Evolutionary conservation across 2,329 filamentous ascomycete species (phyloP), one percentile per base, ranked within the genome.

Genomic region (Apiospora phragmitis): DNA sequence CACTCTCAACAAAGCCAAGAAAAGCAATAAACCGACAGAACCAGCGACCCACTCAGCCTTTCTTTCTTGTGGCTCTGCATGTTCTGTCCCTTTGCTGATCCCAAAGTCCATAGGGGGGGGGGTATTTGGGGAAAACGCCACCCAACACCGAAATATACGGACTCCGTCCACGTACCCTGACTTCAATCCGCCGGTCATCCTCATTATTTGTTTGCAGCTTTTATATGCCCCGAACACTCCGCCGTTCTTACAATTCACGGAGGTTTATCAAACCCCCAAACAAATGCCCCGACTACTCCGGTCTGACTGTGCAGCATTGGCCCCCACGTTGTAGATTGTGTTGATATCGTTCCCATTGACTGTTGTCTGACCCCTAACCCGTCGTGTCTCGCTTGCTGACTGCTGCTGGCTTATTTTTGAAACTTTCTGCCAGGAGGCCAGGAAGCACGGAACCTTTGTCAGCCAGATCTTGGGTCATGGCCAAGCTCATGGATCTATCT

Each of bases 1-100:
- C 55, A 38, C 38, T 62, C 55, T 62, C 55, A 62, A 62, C 55
- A 62, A 62, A 62, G 55, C 55, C 55, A 62, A 62, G 55, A 62
- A 62, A 38, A 35, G 32, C 32, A 32, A 62, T 62, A 62, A 35
- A n/a, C 32, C 55, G 55, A 62, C 14, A 32, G 55, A 38, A 62
- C 32, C 55, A 62, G 18, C 4, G 55, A 6, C 55, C 55, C 55
- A 38, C 29, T 16, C 55, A 21, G 29, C 29, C 51, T 21, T 21
- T 59, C 18, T 9, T 47, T 59, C 18, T 9, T 47, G 29, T 59
- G 18, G 51, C 51, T 35, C 51, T n/a, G n/a, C n/a, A n/a, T n/a
- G n/a, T n/a, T 12, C 38, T 1, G 38, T 41, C 38, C 38, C 38
- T 41, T n/a, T 59, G 51, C 49, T 55, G 49, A 55, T 55, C 49